Evolutionary conservation across 352 stramenopile genomes (phyloP), one percentile per base, ranked within the genome.

Genomic region (Aphanomyces stellatus): DNA sequence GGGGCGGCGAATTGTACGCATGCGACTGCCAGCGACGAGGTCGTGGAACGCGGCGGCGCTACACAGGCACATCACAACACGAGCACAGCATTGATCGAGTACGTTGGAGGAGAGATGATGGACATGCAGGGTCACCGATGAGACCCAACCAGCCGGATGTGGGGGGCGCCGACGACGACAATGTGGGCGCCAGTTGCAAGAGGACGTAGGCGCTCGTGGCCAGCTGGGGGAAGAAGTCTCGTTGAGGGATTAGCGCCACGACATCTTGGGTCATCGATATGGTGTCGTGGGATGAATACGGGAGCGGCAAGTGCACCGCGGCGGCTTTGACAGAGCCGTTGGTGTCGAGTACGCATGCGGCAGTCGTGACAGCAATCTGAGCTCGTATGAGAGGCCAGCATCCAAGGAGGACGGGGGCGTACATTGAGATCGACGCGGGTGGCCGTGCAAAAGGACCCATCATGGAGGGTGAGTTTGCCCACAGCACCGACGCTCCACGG

Each of bases 1-100:
- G 76, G 37, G 85, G 85, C 33, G 74, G 74, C 41, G 76, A 82
- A 59, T 70, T 85, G 63, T 78, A 91, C 67, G 57, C 75, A 87
- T 55, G 74, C 68, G 53, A 85, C 71, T 24, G 48, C 22, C 1
- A 65, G 65, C 8, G 42, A 17, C 37, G 37, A 43, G 17, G 37
- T 17, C 17, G n/a, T n/a, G n/a, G n/a, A n/a, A n/a, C n/a, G n/a
- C n/a, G n/a, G n/a, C n/a, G n/a, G n/a, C n/a, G n/a, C n/a, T n/a
- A n/a, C n/a, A n/a, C n/a, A n/a, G n/a, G n/a, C n/a, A n/a, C n/a
- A n/a, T n/a, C n/a, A n/a, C n/a, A n/a, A n/a, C n/a, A n/a, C n/a
- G n/a, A n/a, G n/a, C n/a, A n/a, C n/a, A n/a, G n/a, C n/a, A n/a
- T n/a, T n/a, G n/a, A n/a, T n/a, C n/a, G n/a, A n/a, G n/a, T n/a